phyloP scores from a whole-genome alignment of 345 rosid genomes.

The Eucalyptus pauciflora region DNA sequence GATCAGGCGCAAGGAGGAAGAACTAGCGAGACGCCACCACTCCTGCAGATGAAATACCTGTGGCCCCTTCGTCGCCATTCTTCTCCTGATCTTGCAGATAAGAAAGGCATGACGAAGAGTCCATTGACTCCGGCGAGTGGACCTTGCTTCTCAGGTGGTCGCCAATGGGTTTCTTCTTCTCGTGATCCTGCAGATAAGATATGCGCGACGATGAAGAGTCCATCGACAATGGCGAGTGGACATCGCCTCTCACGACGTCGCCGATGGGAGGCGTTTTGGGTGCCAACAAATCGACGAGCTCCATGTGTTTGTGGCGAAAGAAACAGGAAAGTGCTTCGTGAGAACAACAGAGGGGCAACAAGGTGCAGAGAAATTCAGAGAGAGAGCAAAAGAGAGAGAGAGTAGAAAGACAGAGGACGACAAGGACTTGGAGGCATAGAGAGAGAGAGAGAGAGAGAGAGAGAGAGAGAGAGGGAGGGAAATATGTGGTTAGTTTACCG shows the following conservation, averaged over 20 bases:
- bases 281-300: neutral
- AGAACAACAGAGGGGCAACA: neutral
- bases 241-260: no score
- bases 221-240: neutral
- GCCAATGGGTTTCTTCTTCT: neutral
- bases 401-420: neutral
- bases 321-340: neutral
- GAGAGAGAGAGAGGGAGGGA: no score
- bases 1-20: no score
- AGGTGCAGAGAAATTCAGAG: neutral
- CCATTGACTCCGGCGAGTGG: rapidly evolving
- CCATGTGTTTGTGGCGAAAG: neutral
- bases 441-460: no score
- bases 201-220: neutral
- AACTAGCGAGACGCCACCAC: no score
- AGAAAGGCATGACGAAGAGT: no score
- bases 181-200: neutral
- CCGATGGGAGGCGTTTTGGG: neutral
- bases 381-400: neutral
- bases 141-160: neutral
- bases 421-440: neutral
- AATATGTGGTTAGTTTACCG: neutral
- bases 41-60: no score
- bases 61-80: no score
- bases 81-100: no score